A percentile compares a stretch with the other conserved stretches of the same genome.
phyloP scores from a whole-genome alignment of 108 stramenopile species.

The Parietichytrium sp. region DNA sequence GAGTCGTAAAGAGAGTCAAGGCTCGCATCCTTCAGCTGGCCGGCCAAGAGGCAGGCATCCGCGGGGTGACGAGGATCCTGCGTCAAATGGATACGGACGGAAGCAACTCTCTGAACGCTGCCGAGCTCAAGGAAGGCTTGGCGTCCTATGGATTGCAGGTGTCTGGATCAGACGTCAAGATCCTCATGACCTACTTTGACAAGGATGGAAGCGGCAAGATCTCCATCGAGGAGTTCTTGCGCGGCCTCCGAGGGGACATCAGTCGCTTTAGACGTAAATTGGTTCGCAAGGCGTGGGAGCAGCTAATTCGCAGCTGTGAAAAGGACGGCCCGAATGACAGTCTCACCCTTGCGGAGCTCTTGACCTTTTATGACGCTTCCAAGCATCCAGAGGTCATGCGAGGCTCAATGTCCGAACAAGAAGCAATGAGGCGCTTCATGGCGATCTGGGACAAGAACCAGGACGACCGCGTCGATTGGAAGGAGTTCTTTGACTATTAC shows the following conservation, averaged over 20 bases:
- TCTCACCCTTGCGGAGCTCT: constrained; percentile 43
- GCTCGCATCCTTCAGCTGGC: constrained; percentile 12
- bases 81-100: constrained; percentile 32
- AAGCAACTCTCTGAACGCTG: constrained; percentile 38
- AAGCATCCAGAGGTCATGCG: constrained; percentile 52
- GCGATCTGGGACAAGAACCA: constrained; percentile 51
- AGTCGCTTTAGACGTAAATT: not conserved
- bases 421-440: constrained; percentile 44
- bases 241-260: constrained; percentile 48
- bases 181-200: constrained; percentile 38
- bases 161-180: not conserved
- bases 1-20: not conserved
- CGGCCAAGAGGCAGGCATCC: not conserved
- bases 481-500: constrained; percentile 56
- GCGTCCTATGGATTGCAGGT: not conserved
- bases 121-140: constrained; percentile 36
- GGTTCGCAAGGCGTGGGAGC: constrained; percentile 45
- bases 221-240: constrained; percentile 43
- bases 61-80: constrained; percentile 8
- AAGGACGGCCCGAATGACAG: constrained; percentile 40
- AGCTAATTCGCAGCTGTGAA: constrained; percentile 13
- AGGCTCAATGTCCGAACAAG: constrained; percentile 41
- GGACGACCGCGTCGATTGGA: constrained; percentile 43
- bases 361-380: constrained; percentile 44
- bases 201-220: constrained; percentile 38